Percentiles rank a stretch among this genome's conserved stretches.
Evolutionary conservation across 1,284 basidiomycete genomes (phyloP).

Genomic region (Trichosporon inkin): DNA sequence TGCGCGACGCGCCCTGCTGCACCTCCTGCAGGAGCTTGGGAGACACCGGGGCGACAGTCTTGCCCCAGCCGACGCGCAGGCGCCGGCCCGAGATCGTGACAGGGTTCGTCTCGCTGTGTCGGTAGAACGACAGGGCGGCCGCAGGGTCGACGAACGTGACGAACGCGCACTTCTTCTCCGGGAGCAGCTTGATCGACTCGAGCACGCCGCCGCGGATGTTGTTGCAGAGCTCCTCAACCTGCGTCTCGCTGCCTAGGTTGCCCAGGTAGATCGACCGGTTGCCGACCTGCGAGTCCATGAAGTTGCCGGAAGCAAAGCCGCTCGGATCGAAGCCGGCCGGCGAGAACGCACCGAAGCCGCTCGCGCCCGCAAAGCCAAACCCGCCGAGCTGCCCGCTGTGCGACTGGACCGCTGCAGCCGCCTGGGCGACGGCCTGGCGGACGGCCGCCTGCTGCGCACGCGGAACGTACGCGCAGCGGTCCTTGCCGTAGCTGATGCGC

Average conservation of each 20-base stretch:
- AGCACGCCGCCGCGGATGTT: slow-evolving; percentile 76
- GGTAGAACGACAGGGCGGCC: slow-evolving; percentile 85
- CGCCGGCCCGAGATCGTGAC: slow-evolving; percentile 83
- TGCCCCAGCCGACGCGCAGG: slow-evolving; percentile 92
- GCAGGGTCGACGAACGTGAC: slow-evolving; percentile 85
- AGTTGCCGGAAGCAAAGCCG: slow-evolving; percentile 17
- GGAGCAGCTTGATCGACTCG: slow-evolving; percentile 23
- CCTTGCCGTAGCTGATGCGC: slow-evolving; percentile 88
- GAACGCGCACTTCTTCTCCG: slow-evolving; percentile 55
- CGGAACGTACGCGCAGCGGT: slow-evolving; percentile 80
- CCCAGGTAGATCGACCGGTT: slow-evolving; percentile 90
- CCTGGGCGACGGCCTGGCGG: slow-evolving; percentile 56
- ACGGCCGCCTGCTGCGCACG: slow-evolving; percentile 52
- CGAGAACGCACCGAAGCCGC: slow-evolving; percentile 9
- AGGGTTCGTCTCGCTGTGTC: slow-evolving; percentile 79
- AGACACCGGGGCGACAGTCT: slow-evolving; percentile 76
- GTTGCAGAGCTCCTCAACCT: slow-evolving; percentile 87
- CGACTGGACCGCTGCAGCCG: slow-evolving; percentile 53
- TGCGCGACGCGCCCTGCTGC: slow-evolving; percentile 83
- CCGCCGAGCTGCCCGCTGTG: slow-evolving; percentile 40
- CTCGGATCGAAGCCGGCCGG: slow-evolving; percentile 11
- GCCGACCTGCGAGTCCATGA: slow-evolving; percentile 40
- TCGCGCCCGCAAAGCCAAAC: slow-evolving; percentile 16
- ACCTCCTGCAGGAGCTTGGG: slow-evolving; percentile 73
- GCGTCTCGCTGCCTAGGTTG: slow-evolving; percentile 89